Conservation (phyloP, 805 yeast genomes). For the Hanseniaspora guilliermondii region DNA sequence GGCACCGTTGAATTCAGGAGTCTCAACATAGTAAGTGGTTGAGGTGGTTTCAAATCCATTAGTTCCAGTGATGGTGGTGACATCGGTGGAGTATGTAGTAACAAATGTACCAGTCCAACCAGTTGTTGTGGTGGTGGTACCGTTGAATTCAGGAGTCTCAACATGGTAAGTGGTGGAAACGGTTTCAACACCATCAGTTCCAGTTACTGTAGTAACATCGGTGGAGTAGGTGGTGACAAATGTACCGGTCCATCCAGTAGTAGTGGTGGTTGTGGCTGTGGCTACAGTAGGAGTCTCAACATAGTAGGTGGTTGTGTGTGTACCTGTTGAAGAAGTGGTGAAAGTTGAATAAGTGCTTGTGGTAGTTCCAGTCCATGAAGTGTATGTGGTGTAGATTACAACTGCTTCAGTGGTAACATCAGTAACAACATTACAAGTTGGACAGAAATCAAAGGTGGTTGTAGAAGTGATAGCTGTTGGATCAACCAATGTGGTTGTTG, state of each 20-base stretch:
- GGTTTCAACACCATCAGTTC: conserved; percentile 15
- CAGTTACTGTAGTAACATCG: conserved; percentile 14
- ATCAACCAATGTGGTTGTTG: neutral
- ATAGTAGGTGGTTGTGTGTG: neutral
- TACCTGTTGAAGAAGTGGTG: conserved; percentile 1
- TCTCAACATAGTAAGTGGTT: conserved; percentile 5
- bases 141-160: conserved; percentile 13
- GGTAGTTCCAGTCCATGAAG: conserved; percentile 6
- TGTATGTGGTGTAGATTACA: conserved; percentile 3
- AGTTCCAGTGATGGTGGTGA: neutral
- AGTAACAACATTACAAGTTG: neutral
- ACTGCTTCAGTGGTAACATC: neutral
- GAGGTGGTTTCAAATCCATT: neutral
- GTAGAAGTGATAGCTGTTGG: neutral
- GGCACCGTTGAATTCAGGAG: neutral
- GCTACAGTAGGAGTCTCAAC: neutral
- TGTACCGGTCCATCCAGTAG: neutral
- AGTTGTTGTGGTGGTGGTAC: neutral
- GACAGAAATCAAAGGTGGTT: conserved; percentile 2
- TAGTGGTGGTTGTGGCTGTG: neutral
- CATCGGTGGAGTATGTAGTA: neutral
- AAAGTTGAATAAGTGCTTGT: conserved; percentile 1
- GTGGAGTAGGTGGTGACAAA: conserved; percentile 13
- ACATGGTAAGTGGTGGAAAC: conserved; percentile 15
- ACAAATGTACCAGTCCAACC: neutral